A percentile compares a stretch with the other conserved stretches of the same genome.
Evolutionary conservation across 2,329 filamentous ascomycete genomes (phyloP).

Genomic region (Penicillium sp.): DNA sequence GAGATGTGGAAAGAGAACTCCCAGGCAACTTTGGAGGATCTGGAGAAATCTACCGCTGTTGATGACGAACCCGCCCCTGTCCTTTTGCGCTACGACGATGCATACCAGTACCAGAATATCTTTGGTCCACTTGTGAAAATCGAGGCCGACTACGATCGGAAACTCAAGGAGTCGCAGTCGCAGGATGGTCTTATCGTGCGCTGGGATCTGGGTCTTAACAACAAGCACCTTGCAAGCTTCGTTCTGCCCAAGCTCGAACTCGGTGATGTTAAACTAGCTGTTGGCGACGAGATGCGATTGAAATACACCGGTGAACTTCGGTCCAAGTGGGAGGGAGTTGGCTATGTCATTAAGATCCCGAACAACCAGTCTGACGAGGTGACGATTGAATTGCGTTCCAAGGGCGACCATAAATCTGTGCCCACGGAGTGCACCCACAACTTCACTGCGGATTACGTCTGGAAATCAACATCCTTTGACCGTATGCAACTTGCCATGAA

Average conservation of each 20-base stretch:
- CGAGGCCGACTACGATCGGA: slow-evolving; percentile 98
- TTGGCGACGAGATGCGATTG: slow-evolving; percentile 97
- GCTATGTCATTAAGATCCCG: slow-evolving; percentile 98
- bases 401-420: slow-evolving; percentile 92
- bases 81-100: slow-evolving; percentile 90
- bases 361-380: slow-evolving; percentile 99
- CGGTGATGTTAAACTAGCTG: slow-evolving; percentile 94
- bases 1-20: slow-evolving; percentile 98
- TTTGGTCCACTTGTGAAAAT: slow-evolving; percentile 98
- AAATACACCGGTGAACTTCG: slow-evolving; percentile 95
- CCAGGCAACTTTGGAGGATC: slow-evolving; percentile 80
- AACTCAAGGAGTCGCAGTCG: slow-evolving; percentile 96
- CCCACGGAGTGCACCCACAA: slow-evolving; percentile 96
- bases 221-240: slow-evolving; percentile 95
- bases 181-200: slow-evolving; percentile 93
- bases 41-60: slow-evolving; percentile 87
- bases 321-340: slow-evolving; percentile 92
- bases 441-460: slow-evolving; percentile 98
- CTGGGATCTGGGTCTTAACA: slow-evolving; percentile 94
- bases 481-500: slow-evolving; percentile 99
- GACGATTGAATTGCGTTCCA: slow-evolving; percentile 88
- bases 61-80: slow-evolving; percentile 96
- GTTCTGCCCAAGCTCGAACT: slow-evolving; percentile 95
- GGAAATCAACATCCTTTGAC: slow-evolving; percentile 99
- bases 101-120: slow-evolving; percentile 98